Base-by-base conservation (phyloP, 1,139 yeast genomes). In the Petasospora rhodanensis region DNA sequence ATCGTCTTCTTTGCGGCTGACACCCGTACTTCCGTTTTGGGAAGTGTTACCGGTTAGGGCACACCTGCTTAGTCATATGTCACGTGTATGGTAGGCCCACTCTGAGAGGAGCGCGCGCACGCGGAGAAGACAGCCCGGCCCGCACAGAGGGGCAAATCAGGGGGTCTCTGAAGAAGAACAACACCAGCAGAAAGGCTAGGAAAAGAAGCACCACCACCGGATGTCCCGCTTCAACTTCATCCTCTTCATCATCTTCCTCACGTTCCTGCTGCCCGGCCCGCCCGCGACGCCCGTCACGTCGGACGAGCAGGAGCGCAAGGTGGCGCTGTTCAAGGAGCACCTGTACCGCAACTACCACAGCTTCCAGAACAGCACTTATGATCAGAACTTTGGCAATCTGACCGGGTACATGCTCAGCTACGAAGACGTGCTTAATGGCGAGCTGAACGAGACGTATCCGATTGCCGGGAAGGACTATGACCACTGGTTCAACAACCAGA, bases 391-490 rank as follows among this genome's bases (percentile, higher is more conserved):
- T 53, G 83, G 82, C 1, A 80, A 83, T 47, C 55, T 85, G 9
- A 82, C 94, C 0, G 95, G 95, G 7, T 72, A 79, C 42, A 67
- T 64, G 50, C 58, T 77, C 37, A 76, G 81, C 31, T 83, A 79
- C 47, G 58, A 62, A 8, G 91, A 82, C 53, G 67, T 64, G 21
- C 13, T 66, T 4, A 49, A 59, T 5, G 70, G 71, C 9, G 61
- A 64, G 24, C 57, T 51, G 1, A 61, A 61, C 37, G 66, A 70
- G 34, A 64, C 76, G 1, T 80, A 80, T 73, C 87, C 87, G 1
- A 52, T 79, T 18, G 76, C 68, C 18, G 58, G 61, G 21, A 55
- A 62, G 20, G 56, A 61, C 7, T 61, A 66, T 26, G 47, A 58
- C 14, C 70, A 74, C 5, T 80, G 82, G 75, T 31, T 31, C n/a